Evolutionary conservation across 177 flowering plant species (phyloP), one percentile per base, ranked within the genome.

Genomic region (Vitis hybrid): DNA sequence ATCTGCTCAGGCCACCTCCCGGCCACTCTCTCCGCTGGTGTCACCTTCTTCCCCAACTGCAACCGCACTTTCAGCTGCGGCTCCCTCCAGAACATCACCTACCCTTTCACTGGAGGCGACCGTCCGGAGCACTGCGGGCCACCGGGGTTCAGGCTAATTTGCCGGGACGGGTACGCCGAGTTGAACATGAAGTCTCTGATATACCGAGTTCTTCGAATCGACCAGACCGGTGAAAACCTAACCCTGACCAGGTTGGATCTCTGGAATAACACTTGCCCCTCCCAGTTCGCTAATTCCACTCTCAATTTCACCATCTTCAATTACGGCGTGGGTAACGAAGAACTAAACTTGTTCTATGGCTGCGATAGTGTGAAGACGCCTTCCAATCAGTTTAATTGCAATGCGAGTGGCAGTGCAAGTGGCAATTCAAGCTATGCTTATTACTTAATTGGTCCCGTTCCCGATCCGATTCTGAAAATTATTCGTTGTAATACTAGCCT

Each of bases 51-150:
- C 45, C 45, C 80, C 65, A 19, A 31, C 71, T 81, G 83, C 70
- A 0, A 22, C 74, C 65, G 12, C 45, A 63, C 74, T 69, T 79
- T 79, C 82, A 26, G 65, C 22, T 81, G 87, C 74, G 86, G 86
- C 29, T 9, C 61, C 19, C 29, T 81, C 64, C 39, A 15, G 13
- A 60, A 73, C 67, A 34, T 81, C 52, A 61, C 81, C 48, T 83
- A 74, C 74, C 88, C 88, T 5, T 85, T 85, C 80, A 61, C 78
- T 66, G 77, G 78, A 73, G 77, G 71, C 22, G 60, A 54, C 55
- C 81, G 82, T 19, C 86, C 83, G 1, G 51, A 55, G 59, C 62
- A 77, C 78, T 85, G 86, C 63, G 85, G 88, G 61, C 77, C 57
- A 7, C 83, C 82, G 10, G 82, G 69, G 2, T 82, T 84, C 70